A percentile compares a stretch with the other conserved stretches of the same genome.
Conservation (phyloP, 192 early-diverging fungal species). For the Rhizophagus sp. region DNA sequence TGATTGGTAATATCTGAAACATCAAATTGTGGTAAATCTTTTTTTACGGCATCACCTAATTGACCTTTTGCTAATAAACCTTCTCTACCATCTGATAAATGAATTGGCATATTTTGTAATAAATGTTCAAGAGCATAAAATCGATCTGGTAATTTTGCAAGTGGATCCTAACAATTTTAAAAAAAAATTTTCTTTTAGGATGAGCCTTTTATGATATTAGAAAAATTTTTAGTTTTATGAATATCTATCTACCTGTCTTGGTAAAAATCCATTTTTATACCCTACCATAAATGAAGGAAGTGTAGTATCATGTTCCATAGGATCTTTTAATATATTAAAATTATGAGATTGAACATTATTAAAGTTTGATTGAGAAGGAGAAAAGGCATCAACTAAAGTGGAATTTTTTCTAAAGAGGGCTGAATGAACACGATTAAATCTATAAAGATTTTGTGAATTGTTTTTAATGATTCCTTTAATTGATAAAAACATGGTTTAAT, state of each 20-base stretch:
- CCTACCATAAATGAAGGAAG: constrained; percentile 59
- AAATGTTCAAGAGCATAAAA: constrained; percentile 71
- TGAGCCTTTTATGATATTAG: too few species aligned
- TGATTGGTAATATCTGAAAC: constrained; percentile 71
- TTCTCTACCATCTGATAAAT: constrained; percentile 58
- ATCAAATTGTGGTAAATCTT: constrained; percentile 69
- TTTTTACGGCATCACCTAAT: constrained; percentile 72
- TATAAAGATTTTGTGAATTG: neutral
- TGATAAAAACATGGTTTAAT: neutral
- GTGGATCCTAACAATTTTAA: constrained; percentile 55
- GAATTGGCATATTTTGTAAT: constrained; percentile 79
- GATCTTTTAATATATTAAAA: constrained; percentile 49
- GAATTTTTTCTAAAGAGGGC: neutral
- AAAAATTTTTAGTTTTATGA: too few species aligned
- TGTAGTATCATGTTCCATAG: constrained; percentile 42
- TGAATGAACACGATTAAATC: neutral
- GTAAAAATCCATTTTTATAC: constrained; percentile 57
- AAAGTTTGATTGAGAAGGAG: neutral
- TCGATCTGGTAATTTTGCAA: constrained; percentile 64
- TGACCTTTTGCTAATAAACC: constrained; percentile 83
- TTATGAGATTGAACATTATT: constrained; percentile 1
- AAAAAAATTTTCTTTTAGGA: neutral
- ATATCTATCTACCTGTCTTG: constrained; percentile 37
- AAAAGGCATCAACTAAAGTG: neutral
- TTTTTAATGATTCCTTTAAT: neutral